Conservation (phyloP, 805 yeast species). For the Sugiyamaella qingdaonensis region DNA sequence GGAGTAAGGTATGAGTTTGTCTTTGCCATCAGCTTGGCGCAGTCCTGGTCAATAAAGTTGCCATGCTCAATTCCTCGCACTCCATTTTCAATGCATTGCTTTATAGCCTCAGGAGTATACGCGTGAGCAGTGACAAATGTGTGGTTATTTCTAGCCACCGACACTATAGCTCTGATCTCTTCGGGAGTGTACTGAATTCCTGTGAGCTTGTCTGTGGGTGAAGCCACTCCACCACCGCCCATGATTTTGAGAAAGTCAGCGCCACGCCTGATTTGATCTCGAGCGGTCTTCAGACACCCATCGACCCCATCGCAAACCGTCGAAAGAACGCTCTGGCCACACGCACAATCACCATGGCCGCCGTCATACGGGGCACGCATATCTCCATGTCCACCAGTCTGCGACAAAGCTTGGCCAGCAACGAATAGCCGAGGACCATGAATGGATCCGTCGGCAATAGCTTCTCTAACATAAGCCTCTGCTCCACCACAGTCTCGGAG, state of each 20-base stretch:
- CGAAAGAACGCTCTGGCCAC: neutral
- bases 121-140: constrained; percentile 7
- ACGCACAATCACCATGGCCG: neutral
- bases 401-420: constrained; percentile 7
- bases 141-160: neutral
- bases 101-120: constrained; percentile 5
- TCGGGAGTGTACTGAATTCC: constrained; percentile 4
- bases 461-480: neutral
- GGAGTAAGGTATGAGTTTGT: constrained; percentile 34
- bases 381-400: constrained; percentile 10
- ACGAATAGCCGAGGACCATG: constrained; percentile 6
- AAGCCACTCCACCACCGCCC: constrained; percentile 8
- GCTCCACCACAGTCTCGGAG: constrained; percentile 6
- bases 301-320: constrained; percentile 4
- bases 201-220: constrained; percentile 3
- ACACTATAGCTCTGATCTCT: constrained; percentile 3
- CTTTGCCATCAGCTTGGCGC: constrained; percentile 90
- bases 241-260: constrained; percentile 4
- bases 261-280: constrained; percentile 1
- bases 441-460: neutral
- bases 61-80: constrained; percentile 7
- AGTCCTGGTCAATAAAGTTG: constrained; percentile 68
- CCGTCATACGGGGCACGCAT: neutral
- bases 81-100: constrained; percentile 3
- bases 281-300: neutral